Evolutionary conservation across 2,329 filamentous ascomycete genomes (phyloP).

Genomic region (Conoideocrella luteorostrata): DNA sequence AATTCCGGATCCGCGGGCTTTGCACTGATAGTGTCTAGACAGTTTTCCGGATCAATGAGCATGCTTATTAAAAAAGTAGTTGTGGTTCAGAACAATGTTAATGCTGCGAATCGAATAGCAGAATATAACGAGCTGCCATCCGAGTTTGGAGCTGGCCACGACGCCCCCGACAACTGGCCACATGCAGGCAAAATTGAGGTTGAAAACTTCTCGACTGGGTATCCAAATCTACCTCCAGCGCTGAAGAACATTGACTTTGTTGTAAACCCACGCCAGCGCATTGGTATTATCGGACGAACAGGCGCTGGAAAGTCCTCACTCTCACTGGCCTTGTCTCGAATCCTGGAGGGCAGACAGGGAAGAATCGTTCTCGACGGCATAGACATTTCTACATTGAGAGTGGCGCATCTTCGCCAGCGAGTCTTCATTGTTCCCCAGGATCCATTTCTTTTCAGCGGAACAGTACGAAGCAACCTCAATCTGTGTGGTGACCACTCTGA

Average conservation of each 20-base stretch:
- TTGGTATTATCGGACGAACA: constrained; percentile 8
- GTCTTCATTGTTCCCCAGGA: not conserved
- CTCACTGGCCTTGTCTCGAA: constrained; percentile 6
- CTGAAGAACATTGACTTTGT: constrained; percentile 3
- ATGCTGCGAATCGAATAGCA: not conserved
- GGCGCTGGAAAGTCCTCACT: constrained; percentile 9
- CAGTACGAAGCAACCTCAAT: constrained; percentile 2
- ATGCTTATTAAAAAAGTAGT: not conserved
- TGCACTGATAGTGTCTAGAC: not conserved
- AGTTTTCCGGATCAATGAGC: not conserved
- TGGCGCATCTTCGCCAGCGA: not conserved
- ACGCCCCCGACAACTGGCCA: not conserved
- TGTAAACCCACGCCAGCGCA: not conserved
- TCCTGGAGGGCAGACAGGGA: constrained; percentile 4
- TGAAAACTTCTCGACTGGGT: not conserved
- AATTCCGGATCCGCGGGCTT: not conserved
- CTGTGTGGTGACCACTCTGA: constrained; percentile 3
- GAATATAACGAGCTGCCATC: not conserved
- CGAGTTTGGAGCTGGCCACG: not conserved
- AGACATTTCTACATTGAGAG: constrained; percentile 3
- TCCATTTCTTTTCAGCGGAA: not conserved
- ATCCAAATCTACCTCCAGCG: not conserved
- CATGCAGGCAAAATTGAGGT: not conserved
- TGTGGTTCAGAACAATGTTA: not conserved
- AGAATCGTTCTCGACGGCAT: constrained; percentile 2